A percentile compares a stretch with the other conserved stretches of the same genome.
These are phyloP conservation scores for Lepidopterella palustris DNA, from an alignment of 495 filamentous ascomycete species.

Conservation along the genomic window DNA sequence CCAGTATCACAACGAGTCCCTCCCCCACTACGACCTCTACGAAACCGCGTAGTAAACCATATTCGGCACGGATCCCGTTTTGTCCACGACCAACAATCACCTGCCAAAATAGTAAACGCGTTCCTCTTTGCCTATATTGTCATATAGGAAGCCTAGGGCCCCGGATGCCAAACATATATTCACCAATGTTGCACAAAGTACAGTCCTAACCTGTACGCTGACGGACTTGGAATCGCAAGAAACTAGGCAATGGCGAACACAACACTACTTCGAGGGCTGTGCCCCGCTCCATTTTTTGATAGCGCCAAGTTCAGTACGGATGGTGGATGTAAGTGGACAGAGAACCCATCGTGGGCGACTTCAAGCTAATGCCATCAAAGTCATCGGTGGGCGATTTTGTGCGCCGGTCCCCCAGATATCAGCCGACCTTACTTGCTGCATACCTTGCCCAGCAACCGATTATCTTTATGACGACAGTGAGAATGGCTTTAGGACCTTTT, in stretches of 20 bases:
- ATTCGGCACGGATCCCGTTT: not conserved
- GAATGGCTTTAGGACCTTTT: constrained; percentile 12
- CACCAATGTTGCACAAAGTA: constrained; percentile 1
- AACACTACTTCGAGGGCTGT: constrained; percentile 42
- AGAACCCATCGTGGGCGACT: constrained; percentile 21
- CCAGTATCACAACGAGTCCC: not conserved
- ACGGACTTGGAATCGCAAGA: not conserved
- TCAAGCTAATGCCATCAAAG: constrained; percentile 42
- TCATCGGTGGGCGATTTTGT: constrained; percentile 60
- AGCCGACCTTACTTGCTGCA: constrained; percentile 58
- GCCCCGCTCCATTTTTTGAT: constrained; percentile 60
- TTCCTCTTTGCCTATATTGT: not conserved
- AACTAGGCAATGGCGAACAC: constrained; percentile 18
- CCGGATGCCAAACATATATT: not conserved
- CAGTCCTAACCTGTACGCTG: not conserved
- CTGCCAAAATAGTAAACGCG: not conserved
- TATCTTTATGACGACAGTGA: constrained; percentile 76
- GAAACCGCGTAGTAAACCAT: not conserved
- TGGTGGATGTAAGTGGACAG: constrained; percentile 59
- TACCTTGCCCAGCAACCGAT: constrained; percentile 81
- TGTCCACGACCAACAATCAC: not conserved
- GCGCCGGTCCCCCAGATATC: constrained; percentile 42
- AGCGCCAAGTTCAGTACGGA: constrained; percentile 52
- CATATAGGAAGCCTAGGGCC: not conserved
- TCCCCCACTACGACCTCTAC: not conserved